Evolutionary conservation across 2,329 filamentous ascomycete species (phyloP).

Genomic region (Ascochyta lentis): DNA sequence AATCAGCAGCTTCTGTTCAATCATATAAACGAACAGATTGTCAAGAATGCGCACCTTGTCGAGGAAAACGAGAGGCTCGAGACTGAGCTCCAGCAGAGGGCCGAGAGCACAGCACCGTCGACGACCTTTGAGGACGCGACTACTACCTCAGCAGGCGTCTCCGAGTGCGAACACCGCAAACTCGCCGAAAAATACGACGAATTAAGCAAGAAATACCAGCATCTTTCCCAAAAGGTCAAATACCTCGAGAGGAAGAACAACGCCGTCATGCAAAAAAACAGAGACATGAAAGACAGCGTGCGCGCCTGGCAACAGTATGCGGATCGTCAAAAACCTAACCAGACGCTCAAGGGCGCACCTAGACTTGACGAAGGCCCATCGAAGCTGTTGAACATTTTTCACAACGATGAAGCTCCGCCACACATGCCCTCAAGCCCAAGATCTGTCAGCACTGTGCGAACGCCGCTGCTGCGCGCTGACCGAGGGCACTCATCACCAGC

Average conservation of each 20-base stretch:
- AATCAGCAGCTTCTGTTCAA: slow-evolving; percentile 34
- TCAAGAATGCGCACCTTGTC: slow-evolving; percentile 33
- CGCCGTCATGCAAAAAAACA: slow-evolving; percentile 45
- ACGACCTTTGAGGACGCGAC: slow-evolving; percentile 2
- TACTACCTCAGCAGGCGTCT: slow-evolving; percentile 8
- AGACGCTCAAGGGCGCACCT: slow-evolving; percentile 25
- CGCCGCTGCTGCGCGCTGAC: slow-evolving; percentile 22
- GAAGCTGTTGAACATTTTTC: slow-evolving; percentile 8
- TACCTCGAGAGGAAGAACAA: slow-evolving; percentile 45
- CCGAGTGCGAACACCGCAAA: slow-evolving; percentile 35
- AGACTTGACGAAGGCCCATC: slow-evolving; percentile 18
- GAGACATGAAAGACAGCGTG: slow-evolving; percentile 50
- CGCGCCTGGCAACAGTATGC: slow-evolving; percentile 48
- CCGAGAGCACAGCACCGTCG: slow-evolving; percentile 5
- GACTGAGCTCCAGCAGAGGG: slow-evolving; percentile 20
- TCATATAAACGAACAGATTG: slow-evolving; percentile 35
- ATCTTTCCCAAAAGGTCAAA: slow-evolving; percentile 35
- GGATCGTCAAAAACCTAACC: slow-evolving; percentile 38
- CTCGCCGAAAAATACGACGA: slow-evolving; percentile 41
- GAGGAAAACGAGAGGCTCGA: slow-evolving; percentile 36
- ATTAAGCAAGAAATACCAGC: slow-evolving; percentile 41
- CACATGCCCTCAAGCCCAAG: slow-evolving; percentile 33
- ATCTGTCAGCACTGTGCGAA: slow-evolving; percentile 21
- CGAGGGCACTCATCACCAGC: slow-evolving; percentile 28
- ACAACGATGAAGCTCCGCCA: slow-evolving; percentile 20